These are phyloP conservation scores for Nemania serpens DNA, from an alignment of 2,329 filamentous ascomycete species.

Conservation along the genomic window DNA sequence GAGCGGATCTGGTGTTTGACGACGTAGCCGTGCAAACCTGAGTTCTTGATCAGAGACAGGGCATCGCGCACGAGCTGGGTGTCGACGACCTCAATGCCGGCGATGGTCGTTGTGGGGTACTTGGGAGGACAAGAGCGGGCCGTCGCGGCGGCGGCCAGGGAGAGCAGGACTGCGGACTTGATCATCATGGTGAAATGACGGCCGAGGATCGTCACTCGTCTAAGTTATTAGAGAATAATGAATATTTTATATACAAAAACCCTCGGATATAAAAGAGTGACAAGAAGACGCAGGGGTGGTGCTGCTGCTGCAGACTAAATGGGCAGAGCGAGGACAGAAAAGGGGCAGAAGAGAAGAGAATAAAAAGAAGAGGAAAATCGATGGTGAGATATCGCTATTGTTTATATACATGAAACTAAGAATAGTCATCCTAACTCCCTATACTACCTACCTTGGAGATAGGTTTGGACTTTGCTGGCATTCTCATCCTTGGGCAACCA, in stretches of 20 bases:
- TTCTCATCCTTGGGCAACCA: constrained; percentile 5
- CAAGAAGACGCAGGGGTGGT: constrained; percentile 7
- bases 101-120: constrained; percentile 25
- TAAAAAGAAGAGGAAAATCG: too few relatives aligned
- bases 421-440: background rate
- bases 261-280: constrained; percentile 11
- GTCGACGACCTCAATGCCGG: constrained; percentile 28
- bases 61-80: constrained; percentile 27
- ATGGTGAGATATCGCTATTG: background rate
- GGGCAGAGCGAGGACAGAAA: constrained; percentile 1
- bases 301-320: background rate
- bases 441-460: background rate
- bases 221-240: constrained; percentile 1
- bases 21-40: constrained; percentile 21
- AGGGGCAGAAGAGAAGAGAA: background rate
- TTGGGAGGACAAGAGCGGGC: constrained; percentile 8
- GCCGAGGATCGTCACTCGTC: background rate
- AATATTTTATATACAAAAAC: constrained; percentile 5
- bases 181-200: constrained; percentile 4
- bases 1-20: constrained; percentile 29
- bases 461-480: background rate
- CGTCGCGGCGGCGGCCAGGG: constrained; percentile 11
- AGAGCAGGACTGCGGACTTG: constrained; percentile 17
- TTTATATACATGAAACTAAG: constrained; percentile 15
- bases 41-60: constrained; percentile 22